Percentiles rank a stretch among this genome's conserved stretches.
phyloP scores from a whole-genome alignment of 2,329 filamentous ascomycete species.

The Aspergillus sp. region DNA sequence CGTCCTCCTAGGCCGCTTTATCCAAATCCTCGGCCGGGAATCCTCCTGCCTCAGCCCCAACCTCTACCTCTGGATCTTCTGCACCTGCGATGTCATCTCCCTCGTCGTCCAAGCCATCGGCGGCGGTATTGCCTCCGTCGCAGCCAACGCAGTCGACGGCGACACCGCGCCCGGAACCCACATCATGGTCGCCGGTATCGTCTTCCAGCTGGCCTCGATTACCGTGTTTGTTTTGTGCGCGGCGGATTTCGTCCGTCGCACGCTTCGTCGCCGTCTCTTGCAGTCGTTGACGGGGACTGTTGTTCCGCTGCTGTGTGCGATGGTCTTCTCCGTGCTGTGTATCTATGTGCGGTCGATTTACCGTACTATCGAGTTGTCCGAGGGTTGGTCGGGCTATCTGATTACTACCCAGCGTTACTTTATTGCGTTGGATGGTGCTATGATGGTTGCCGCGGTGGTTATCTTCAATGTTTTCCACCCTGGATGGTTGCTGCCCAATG shows the following conservation, averaged over 20 bases:
- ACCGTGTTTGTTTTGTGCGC: conserved; percentile 49
- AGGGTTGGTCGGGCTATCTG: conserved; percentile 48
- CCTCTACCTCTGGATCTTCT: conserved; percentile 48
- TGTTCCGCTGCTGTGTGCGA: conserved; percentile 31
- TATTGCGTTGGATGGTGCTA: conserved; percentile 45
- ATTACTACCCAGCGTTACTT: conserved; percentile 50
- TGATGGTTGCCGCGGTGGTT: conserved; percentile 45
- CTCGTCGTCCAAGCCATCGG: conserved; percentile 54
- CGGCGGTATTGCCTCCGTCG: conserved; percentile 46
- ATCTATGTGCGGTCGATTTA: conserved; percentile 49
- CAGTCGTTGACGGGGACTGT: conserved; percentile 20
- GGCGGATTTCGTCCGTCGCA: conserved; percentile 42
- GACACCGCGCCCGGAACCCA: conserved; percentile 45
- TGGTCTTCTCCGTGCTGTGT: conserved; percentile 38
- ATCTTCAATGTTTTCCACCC: conserved; percentile 45
- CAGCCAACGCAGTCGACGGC: conserved; percentile 41
- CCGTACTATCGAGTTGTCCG: conserved; percentile 45
- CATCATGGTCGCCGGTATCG: conserved; percentile 51
- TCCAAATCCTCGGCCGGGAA: conserved; percentile 39
- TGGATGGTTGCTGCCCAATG: conserved; percentile 31
- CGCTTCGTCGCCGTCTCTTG: conserved; percentile 19
- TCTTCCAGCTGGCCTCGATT: conserved; percentile 55
- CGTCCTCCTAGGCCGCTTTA: conserved; percentile 45
- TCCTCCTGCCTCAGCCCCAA: conserved; percentile 41
- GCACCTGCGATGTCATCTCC: conserved; percentile 51